Evolutionary conservation across 768 basidiomycete species (phyloP), one percentile per base, ranked within the genome.

Genomic region (Tephrocybe sp.): DNA sequence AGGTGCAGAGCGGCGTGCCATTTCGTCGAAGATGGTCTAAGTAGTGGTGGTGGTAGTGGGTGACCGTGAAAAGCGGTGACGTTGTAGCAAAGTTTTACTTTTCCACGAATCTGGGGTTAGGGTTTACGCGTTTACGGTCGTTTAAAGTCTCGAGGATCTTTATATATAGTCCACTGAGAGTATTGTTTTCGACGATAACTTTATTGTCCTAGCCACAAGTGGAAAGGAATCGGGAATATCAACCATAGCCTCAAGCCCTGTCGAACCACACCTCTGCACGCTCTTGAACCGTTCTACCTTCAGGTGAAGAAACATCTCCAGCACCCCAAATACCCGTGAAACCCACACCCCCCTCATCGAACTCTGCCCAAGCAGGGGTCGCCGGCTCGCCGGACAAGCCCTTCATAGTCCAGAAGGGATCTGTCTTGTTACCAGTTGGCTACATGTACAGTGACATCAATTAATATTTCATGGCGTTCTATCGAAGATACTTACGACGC

Each of bases 1-100:
- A 36, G 34, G 83, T 23, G 70, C 66, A 34, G 69, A 66, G 48
- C 89, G 88, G 54, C 88, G 87, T 57, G 88, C 78, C 89, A 91
- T 90, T 57, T 57, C 60, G 40, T 33, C n/a, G n/a, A n/a, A n/a
- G n/a, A n/a, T n/a, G n/a, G n/a, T n/a, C n/a, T n/a, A n/a, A n/a
- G n/a, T 49, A 25, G 23, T 36, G 11, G 23, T 25, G 37, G 49
- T 43, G 34, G 46, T 41, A 15, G 45, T 26, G 3, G 28, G 6
- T 4, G 15, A 7, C 3, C n/a, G 43, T 17, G 30, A 42, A 21
- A 8, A 14, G 5, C 15, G 11, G 47, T 44, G 57, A 55, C 57
- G 53, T 48, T 25, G 21, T 33, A n/a, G 33, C n/a, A 39, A 54
- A 54, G 49, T 57, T 51, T 51, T 51, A 47, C 49, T 55, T 54